These are phyloP conservation scores for Irpex sp. DNA, from an alignment of 1,284 basidiomycete genomes.

Conservation along the genomic window DNA sequence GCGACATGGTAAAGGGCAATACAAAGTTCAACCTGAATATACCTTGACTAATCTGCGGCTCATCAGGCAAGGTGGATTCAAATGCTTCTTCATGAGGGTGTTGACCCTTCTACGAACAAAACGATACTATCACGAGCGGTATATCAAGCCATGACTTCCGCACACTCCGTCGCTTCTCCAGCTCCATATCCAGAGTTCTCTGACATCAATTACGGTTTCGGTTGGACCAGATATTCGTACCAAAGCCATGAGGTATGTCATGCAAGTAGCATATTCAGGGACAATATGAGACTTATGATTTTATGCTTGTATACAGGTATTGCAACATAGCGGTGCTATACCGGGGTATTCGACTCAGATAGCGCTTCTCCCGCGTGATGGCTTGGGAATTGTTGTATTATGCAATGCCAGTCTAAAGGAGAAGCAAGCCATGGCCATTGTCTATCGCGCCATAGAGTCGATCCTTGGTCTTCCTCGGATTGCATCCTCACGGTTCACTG, in stretches of 20 bases:
- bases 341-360: neutral
- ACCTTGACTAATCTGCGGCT: no score
- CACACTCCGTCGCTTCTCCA: constrained; percentile 9
- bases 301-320: neutral
- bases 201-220: neutral
- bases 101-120: constrained; percentile 21
- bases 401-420: neutral
- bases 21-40: neutral
- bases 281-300: neutral
- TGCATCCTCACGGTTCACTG: neutral
- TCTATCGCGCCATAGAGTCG: neutral
- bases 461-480: neutral
- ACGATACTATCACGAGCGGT: constrained; percentile 23
- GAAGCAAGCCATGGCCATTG: neutral
- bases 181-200: neutral
- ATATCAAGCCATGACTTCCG: constrained; percentile 24
- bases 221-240: neutral
- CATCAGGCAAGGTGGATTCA: constrained; percentile 28
- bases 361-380: neutral
- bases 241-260: neutral
- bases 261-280: neutral
- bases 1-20: constrained; percentile 24
- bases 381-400: neutral
- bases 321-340: neutral
- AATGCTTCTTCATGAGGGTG: constrained; percentile 25